Base-by-base conservation (phyloP, 208 protist genomes). In the Leishmania aethiopica region DNA sequence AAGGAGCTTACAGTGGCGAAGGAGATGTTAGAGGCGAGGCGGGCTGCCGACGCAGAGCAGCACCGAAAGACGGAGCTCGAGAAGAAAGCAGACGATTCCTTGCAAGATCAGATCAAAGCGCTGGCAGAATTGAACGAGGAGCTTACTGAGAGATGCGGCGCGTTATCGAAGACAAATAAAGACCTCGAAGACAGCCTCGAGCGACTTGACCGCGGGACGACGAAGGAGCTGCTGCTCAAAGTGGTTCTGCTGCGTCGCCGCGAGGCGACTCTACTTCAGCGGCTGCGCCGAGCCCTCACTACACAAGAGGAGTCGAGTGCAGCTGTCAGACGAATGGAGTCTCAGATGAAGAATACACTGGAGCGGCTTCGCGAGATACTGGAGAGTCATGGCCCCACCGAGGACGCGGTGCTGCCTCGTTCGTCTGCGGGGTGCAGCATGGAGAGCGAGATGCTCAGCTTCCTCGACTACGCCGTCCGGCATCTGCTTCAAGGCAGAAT, bases 201-300 rank as follows among this genome's bases (percentile, higher is more conserved):
- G 22, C 86, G 82, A 32, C 69, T 90, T 2, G 89, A 96, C 42
- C 69, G 76, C 17, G 82, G 83, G 7, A 87, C 80, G 32, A 88
- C 85, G 8, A 81, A 88, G 60, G 91, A 96, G 86, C 80, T 96
- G 55, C 69, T 96, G 67, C 93, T 96, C 55, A 96, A 96, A 67
- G 91, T 98, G 49, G 92, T 98, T 64, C 75, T 96, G 10, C 83
- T 98, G 72, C 88, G 95, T 49, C 91, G 91, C 28, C 91, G 95
- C 60, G 95, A 98, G 78, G 89, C 88, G 3, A 94, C 89, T 59
- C 88, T 98, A 15, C 83, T 96, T 13, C 88, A 95, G 71, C 91
- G 93, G n/a, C 79, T 98, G 74, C 95, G 93, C 15, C 86, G 91
- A 67, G 91, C 89, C 1, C 78, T 90, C 62, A 84, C 84, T 28